phyloP scores from a whole-genome alignment of 2,329 filamentous ascomycete genomes.

The Exophiala xenobiotica region DNA sequence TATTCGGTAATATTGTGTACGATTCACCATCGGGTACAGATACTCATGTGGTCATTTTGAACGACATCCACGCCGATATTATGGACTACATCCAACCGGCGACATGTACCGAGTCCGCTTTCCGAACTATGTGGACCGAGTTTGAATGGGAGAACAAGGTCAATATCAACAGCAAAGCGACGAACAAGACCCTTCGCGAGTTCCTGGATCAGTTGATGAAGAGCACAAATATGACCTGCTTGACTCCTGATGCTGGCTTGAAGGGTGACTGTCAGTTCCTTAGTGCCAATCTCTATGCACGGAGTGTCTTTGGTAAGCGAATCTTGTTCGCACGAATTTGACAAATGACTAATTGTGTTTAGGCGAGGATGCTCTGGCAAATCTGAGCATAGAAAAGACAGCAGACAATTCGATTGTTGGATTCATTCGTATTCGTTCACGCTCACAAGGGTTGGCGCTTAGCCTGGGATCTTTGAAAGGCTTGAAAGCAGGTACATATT shows the following conservation, averaged over 20 bases:
- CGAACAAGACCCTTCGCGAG: conserved; percentile 78
- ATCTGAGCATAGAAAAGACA: conserved; percentile 96
- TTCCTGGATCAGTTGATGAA: conserved; percentile 96
- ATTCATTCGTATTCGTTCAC: conserved; percentile 95
- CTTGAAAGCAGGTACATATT: conserved; percentile 65
- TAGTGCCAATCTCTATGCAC: conserved; percentile 93
- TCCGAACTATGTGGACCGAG: conserved; percentile 99
- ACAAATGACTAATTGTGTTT: conserved; percentile 10
- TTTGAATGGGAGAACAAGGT: conserved; percentile 99
- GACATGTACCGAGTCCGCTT: conserved; percentile 94
- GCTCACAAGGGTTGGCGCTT: conserved; percentile 89
- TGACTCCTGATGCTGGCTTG: conserved; percentile 93
- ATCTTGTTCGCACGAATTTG: background rate
- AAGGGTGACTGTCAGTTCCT: conserved; percentile 98
- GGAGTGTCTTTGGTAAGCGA: conserved; percentile 92
- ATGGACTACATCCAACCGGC: conserved; percentile 99
- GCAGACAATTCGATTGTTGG: conserved; percentile 93
- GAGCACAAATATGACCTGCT: conserved; percentile 96
- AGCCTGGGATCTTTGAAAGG: conserved; percentile 94
- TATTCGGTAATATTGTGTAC: conserved; percentile 98
- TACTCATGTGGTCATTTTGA: conserved; percentile 94
- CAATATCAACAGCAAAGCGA: conserved; percentile 90
- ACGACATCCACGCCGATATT: conserved; percentile 97
- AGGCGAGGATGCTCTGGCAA: conserved; percentile 98
- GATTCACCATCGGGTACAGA: conserved; percentile 89